Evolutionary conservation across 345 rosid genomes (phyloP).

Genomic region (Xanthoceras sorbifolium): DNA sequence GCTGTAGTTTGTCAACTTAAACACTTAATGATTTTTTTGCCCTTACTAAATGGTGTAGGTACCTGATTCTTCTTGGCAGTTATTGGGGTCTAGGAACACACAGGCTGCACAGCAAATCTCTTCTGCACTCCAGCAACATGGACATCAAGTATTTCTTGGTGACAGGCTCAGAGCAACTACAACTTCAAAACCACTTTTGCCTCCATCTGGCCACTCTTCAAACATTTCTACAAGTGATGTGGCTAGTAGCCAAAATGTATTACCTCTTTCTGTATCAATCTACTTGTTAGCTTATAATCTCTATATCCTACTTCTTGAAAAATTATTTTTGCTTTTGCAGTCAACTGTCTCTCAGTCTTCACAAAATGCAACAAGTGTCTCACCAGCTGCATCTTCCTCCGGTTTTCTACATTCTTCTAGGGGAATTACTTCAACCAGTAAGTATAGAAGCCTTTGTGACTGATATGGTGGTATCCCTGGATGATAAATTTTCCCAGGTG

Average conservation of each 20-base stretch:
- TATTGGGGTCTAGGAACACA: conserved; percentile 36
- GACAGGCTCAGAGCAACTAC: conserved; percentile 51
- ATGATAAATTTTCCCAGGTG: neutral
- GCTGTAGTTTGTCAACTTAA: neutral
- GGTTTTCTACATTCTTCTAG: conserved; percentile 68
- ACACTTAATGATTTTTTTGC: neutral
- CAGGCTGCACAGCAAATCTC: conserved; percentile 53
- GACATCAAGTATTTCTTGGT: conserved; percentile 55
- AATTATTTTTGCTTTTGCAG: conserved; percentile 35
- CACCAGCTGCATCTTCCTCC: conserved; percentile 52
- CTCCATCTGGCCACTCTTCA: conserved; percentile 44
- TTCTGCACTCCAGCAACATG: conserved; percentile 50
- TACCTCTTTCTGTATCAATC: neutral
- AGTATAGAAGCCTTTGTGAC: conserved; percentile 8
- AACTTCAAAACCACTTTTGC: conserved; percentile 44
- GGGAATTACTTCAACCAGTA: conserved; percentile 81
- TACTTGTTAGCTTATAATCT: neutral
- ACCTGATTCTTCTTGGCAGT: conserved; percentile 41
- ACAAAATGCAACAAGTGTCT: conserved; percentile 36
- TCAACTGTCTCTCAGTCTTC: neutral
- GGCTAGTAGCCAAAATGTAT: conserved; percentile 64
- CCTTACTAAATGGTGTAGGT: conserved; percentile 3
- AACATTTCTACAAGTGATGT: conserved; percentile 41
- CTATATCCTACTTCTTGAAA: neutral
- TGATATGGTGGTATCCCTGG: conserved; percentile 5